Evolutionary conservation across 768 basidiomycete genomes (phyloP), one percentile per base, ranked within the genome.

Genomic region (Kockovaella imperatae): DNA sequence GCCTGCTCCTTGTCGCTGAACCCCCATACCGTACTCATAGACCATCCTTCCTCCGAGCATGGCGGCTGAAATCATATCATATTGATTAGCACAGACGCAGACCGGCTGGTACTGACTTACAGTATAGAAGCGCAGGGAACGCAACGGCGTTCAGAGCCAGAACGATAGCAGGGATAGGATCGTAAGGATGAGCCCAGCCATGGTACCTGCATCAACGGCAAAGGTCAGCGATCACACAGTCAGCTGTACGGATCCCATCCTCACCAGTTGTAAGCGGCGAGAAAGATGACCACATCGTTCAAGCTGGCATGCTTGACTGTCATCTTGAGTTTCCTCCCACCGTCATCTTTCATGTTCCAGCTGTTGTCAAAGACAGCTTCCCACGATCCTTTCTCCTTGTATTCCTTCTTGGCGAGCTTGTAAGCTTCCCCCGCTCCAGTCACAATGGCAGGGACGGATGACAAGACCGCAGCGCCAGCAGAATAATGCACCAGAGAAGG

Each of bases 11-110:
- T 69, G 68, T 20, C 69, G 31, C 57, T 67, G 61, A 5, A 71
- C 67, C 14, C 71, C 71, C 23, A 70, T 56, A 1, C 57, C 61
- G 47, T 69, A 65, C 47, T 69, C 60, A 51, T 70, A 72, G 0
- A 70, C 71, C 20, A 70, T 45, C 39, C 39, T 45, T 18, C 62
- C 69, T 24, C 67, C 67, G 29, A 71, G 58, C 51, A 58, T 61
- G 0, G 67, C 65, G 18, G 61, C 56, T 56, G 39, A 3, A 23
- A 21, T 18, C n/a, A 48, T 47, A 53, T 32, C 52, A 20, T 26
- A 2, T 1, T 26, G 2, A 11, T 4, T 5, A 5, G 5, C 18
- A 17, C 3, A 11, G 30, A 48, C 5, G n/a, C 11, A 10, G 35
- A 18, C 7, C 2, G 26, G 39, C 18, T 8, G 39, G 34, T 20